phyloP scores from a whole-genome alignment of 768 basidiomycete genomes.

The Mycena filopes region DNA sequence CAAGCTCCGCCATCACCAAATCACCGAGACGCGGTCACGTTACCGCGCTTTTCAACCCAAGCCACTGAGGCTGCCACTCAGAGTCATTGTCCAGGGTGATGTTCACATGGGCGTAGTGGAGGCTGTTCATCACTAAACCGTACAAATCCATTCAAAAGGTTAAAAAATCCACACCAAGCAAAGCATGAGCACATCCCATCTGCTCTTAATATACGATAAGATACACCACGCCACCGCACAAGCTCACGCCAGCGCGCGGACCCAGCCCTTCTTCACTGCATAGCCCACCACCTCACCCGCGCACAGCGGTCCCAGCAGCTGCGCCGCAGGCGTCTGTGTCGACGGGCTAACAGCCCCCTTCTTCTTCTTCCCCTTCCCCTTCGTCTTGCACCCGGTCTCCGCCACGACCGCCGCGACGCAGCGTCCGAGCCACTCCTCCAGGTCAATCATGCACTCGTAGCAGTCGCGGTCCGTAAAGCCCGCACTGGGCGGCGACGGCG shows the following conservation, averaged over 20 bases:
- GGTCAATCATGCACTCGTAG: slow-evolving; percentile 73
- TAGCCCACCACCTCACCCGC: slow-evolving; percentile 73
- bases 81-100: too few species aligned
- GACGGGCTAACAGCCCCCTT: slow-evolving; percentile 28
- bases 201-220: neutral
- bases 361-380: slow-evolving; percentile 49
- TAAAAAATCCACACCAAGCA: too few species aligned
- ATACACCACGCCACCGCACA: neutral
- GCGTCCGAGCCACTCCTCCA: slow-evolving; percentile 67
- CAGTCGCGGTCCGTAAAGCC: slow-evolving; percentile 74
- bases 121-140: too few species aligned
- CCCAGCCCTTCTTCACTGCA: slow-evolving; percentile 72
- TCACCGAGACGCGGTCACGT: neutral
- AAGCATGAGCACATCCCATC: too few species aligned
- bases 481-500: slow-evolving; percentile 36
- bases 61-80: too few species aligned
- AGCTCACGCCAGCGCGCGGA: slow-evolving; percentile 38
- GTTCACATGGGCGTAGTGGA: too few species aligned
- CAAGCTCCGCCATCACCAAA: neutral
- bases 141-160: too few species aligned
- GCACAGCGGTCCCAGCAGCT: slow-evolving; percentile 48
- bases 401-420: slow-evolving; percentile 52
- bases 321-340: slow-evolving; percentile 32
- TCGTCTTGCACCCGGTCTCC: slow-evolving; percentile 32
- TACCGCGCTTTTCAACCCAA: too few species aligned